These are phyloP conservation scores for Aquilaria malaccensis DNA, from an alignment of 345 rosid species.

Conservation along the genomic window DNA sequence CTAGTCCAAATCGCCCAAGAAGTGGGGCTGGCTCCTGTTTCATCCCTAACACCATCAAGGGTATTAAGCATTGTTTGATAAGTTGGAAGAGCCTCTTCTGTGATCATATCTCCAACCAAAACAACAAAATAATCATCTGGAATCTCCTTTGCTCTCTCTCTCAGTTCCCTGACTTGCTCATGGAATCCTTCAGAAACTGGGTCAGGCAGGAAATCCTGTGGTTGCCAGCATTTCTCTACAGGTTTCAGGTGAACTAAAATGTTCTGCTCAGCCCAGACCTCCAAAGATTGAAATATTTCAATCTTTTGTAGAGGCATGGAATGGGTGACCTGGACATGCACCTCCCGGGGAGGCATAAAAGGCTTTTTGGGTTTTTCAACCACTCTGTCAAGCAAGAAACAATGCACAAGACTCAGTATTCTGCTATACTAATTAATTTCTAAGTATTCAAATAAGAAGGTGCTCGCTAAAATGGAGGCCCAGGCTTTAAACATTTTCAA, in stretches of 20 bases:
- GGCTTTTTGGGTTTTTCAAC: constrained; percentile 68
- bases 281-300: constrained; percentile 84
- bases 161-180: constrained; percentile 74
- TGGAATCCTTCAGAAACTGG: constrained; percentile 74
- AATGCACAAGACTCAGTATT: background rate
- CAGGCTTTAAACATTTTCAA: too few species aligned
- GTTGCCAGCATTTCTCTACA: constrained; percentile 94
- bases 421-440: too few species aligned
- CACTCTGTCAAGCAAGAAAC: constrained; percentile 39
- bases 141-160: constrained; percentile 72
- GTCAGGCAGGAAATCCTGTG: constrained; percentile 87
- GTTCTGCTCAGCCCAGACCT: constrained; percentile 77
- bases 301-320: constrained; percentile 89
- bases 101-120: constrained; percentile 81
- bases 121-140: constrained; percentile 88
- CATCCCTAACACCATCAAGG: constrained; percentile 71
- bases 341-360: constrained; percentile 70
- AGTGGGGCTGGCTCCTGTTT: constrained; percentile 76
- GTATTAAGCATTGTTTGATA: constrained; percentile 78
- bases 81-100: constrained; percentile 86
- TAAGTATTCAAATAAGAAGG: too few species aligned
- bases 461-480: too few species aligned
- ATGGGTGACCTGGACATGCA: constrained; percentile 81
- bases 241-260: constrained; percentile 64
- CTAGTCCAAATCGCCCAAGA: constrained; percentile 70